Conservation (phyloP, 2,329 filamentous ascomycete species). For the Berkeleyomyces basicola region DNA sequence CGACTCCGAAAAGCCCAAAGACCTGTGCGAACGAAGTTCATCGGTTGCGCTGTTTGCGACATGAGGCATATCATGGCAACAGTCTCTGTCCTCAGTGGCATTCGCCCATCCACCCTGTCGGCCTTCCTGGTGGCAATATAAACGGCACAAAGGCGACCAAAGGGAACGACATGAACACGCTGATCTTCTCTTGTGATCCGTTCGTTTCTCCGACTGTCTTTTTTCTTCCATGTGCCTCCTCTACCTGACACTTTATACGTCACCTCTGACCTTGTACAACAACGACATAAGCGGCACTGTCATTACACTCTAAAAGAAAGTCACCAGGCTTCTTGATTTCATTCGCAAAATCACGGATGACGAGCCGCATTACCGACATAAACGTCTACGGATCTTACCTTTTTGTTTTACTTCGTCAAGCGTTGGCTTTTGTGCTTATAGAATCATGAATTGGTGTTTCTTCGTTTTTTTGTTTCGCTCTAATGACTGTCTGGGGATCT, state of each 20-base stretch:
- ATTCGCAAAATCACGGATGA: neutral
- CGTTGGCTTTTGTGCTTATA: neutral
- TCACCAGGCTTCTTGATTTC: neutral
- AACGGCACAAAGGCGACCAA: neutral
- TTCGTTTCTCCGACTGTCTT: neutral
- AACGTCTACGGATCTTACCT: neutral
- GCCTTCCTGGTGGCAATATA: neutral
- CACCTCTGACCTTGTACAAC: neutral
- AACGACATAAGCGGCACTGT: neutral
- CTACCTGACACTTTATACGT: neutral
- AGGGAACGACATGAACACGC: neutral
- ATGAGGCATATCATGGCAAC: neutral
- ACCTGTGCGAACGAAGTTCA: neutral
- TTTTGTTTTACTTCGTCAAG: neutral
- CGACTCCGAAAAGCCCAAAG: conserved; percentile 28
- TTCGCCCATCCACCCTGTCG: neutral
- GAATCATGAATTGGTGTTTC: neutral
- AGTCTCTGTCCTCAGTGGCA: neutral
- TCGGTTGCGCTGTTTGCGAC: neutral
- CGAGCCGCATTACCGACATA: neutral
- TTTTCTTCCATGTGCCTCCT: neutral
- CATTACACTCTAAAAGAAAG: neutral
- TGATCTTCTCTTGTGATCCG: neutral
- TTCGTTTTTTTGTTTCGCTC: neutral
- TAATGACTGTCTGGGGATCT: neutral